These are phyloP conservation scores for Gentiana macrophylla DNA, from an alignment of 257 asterid genomes.

Conservation along the genomic window DNA sequence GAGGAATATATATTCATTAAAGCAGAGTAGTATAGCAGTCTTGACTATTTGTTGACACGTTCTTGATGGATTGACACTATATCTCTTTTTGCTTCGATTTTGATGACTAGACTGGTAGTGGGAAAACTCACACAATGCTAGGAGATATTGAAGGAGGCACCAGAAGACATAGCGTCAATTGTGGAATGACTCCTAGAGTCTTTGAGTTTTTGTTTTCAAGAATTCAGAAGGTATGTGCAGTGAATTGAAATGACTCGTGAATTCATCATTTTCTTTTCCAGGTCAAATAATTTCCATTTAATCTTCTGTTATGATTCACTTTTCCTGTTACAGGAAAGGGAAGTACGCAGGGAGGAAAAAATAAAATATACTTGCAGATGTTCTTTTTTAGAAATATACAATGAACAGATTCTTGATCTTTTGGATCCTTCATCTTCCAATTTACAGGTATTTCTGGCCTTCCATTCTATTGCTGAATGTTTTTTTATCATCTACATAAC, in stretches of 20 bases:
- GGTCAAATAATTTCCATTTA: not conserved
- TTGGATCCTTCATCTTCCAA: conserved; percentile 75
- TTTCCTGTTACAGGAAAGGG: conserved; percentile 57
- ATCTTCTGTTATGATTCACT: conserved; percentile 9
- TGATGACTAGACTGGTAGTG: conserved; percentile 79
- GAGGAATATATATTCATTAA: not conserved
- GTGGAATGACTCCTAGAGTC: conserved; percentile 97
- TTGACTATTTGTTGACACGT: not conserved
- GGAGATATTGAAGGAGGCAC: conserved; percentile 98
- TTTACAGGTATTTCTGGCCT: conserved; percentile 54
- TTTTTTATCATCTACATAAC: not conserved
- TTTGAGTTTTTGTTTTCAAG: conserved; percentile 91
- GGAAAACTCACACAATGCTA: conserved; percentile 98
- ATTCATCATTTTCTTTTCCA: not conserved
- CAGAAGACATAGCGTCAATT: conserved; percentile 80
- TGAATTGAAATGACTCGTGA: not conserved
- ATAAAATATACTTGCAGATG: conserved; percentile 72
- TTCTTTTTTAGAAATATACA: conserved; percentile 90
- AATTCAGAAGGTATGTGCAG: conserved; percentile 63
- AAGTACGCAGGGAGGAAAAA: conserved; percentile 85
- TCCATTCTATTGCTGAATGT: not conserved
- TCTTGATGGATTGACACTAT: not conserved
- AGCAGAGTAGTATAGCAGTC: not conserved
- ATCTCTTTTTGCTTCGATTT: not conserved
- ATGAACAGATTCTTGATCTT: conserved; percentile 91